Percentiles rank a stretch among this genome's conserved stretches.
Conservation (phyloP, 108 stramenopile genomes). For the Fragilaria radians region DNA sequence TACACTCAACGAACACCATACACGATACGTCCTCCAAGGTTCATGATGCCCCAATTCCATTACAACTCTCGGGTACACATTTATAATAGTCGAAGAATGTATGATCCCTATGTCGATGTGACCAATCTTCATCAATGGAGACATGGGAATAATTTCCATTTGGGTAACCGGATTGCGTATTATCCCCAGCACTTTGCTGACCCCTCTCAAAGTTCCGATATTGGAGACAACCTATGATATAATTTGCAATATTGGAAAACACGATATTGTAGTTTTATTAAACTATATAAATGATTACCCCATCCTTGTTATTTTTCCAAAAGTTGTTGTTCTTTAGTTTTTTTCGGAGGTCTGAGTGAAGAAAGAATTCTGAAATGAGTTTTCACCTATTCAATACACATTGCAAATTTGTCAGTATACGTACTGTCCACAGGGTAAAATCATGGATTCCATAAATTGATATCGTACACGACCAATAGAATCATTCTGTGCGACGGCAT, state of each 20-base stretch:
- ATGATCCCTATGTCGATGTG: no score
- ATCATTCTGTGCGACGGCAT: slow-evolving; percentile 97
- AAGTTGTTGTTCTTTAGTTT: not conserved
- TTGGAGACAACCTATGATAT: not conserved
- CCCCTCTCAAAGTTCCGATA: no score
- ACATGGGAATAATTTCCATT: no score
- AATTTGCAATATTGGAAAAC: not conserved
- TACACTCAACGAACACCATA: not conserved
- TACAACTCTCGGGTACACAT: no score
- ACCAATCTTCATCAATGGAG: no score
- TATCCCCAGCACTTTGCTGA: no score
- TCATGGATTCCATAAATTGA: slow-evolving; percentile 87
- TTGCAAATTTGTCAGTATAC: slow-evolving; percentile 3
- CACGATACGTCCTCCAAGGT: no score
- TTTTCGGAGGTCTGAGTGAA: not conserved
- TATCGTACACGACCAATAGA: slow-evolving; percentile 83
- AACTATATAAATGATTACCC: not conserved
- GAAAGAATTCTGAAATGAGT: not conserved
- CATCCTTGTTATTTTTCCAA: not conserved
- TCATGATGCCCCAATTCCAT: no score
- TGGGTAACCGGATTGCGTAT: no score
- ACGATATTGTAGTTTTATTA: not conserved
- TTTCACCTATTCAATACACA: not conserved
- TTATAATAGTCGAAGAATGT: no score
- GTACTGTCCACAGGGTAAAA: slow-evolving; percentile 73